These are phyloP conservation scores for Glonium stellatum DNA, from an alignment of 495 filamentous ascomycete genomes.

Conservation along the genomic window DNA sequence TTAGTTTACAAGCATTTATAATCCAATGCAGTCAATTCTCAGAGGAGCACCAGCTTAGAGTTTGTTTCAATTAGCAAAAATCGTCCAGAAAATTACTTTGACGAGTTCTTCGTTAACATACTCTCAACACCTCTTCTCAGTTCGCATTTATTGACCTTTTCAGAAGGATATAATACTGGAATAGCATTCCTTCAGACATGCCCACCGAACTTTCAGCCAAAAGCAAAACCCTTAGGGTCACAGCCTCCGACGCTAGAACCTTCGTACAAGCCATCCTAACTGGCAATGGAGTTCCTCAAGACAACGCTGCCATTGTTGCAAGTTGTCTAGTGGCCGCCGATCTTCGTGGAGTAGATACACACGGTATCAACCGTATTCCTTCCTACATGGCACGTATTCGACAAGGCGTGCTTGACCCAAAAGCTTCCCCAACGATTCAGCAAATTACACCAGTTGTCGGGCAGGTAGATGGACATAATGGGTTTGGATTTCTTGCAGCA, in stretches of 20 bases:
- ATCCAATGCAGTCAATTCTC: no score
- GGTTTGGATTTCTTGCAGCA: conserved; percentile 67
- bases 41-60: no score
- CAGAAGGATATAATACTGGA: no score
- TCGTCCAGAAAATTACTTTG: no score
- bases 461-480: conserved; percentile 60
- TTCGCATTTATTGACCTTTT: no score
- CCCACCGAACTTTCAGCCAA: not conserved
- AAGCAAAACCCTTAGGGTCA: conserved; percentile 2
- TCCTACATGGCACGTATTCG: conserved; percentile 68
- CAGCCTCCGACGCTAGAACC: conserved; percentile 20
- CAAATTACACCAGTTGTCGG: conserved; percentile 63
- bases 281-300: conserved; percentile 50
- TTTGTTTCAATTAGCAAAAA: no score
- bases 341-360: conserved; percentile 70
- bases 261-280: conserved; percentile 47
- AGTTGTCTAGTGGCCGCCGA: conserved; percentile 62
- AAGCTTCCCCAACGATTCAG: conserved; percentile 47
- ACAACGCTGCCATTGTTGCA: conserved; percentile 54
- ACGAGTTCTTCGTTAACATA: no score
- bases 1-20: no score
- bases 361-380: conserved; percentile 69
- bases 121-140: no score
- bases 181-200: no score
- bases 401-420: conserved; percentile 54